Percentiles rank a stretch among this genome's conserved stretches.
phyloP scores from a whole-genome alignment of 768 basidiomycete genomes.

The Rhodocollybia butyracea region DNA sequence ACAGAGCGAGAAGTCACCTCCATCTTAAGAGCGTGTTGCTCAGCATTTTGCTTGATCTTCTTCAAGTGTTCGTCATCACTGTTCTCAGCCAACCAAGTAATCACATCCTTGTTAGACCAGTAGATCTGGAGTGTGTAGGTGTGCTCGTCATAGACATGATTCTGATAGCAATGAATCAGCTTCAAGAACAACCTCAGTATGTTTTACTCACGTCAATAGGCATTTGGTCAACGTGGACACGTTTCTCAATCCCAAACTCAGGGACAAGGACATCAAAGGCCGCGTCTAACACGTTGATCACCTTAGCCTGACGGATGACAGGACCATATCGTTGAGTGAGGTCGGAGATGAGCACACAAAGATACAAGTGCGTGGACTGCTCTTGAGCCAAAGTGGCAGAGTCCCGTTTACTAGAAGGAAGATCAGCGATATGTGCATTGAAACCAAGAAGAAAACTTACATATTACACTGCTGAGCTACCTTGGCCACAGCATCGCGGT shows the following conservation, averaged over 20 bases:
- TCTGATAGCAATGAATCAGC: constrained; percentile 42
- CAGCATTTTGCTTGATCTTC: constrained; percentile 91
- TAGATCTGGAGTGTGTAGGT: constrained; percentile 90
- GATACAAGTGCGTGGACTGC: constrained; percentile 92
- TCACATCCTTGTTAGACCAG: constrained; percentile 94
- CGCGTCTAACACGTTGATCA: constrained; percentile 94
- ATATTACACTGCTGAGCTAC: constrained; percentile 98
- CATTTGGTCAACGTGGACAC: constrained; percentile 99
- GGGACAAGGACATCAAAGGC: constrained; percentile 96
- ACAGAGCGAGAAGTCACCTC: constrained; percentile 83
- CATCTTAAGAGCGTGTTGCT: constrained; percentile 89
- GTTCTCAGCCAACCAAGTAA: constrained; percentile 92
- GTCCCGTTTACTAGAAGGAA: constrained; percentile 70
- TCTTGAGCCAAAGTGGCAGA: constrained; percentile 92
- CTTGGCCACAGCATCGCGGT: constrained; percentile 96
- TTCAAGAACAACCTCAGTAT: background rate
- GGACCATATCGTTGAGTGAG: constrained; percentile 94
- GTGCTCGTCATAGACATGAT: constrained; percentile 96
- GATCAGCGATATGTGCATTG: constrained; percentile 6
- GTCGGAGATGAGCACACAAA: constrained; percentile 92
- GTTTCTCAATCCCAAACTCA: constrained; percentile 98
- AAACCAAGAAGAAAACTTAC: constrained; percentile 38
- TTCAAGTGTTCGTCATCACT: constrained; percentile 95
- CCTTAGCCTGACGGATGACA: constrained; percentile 91
- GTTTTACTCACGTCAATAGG: constrained; percentile 91